Evolutionary conservation across 2,329 filamentous ascomycete species (phyloP), one percentile per base, ranked within the genome.

Genomic region (Cryphonectria radicalis): DNA sequence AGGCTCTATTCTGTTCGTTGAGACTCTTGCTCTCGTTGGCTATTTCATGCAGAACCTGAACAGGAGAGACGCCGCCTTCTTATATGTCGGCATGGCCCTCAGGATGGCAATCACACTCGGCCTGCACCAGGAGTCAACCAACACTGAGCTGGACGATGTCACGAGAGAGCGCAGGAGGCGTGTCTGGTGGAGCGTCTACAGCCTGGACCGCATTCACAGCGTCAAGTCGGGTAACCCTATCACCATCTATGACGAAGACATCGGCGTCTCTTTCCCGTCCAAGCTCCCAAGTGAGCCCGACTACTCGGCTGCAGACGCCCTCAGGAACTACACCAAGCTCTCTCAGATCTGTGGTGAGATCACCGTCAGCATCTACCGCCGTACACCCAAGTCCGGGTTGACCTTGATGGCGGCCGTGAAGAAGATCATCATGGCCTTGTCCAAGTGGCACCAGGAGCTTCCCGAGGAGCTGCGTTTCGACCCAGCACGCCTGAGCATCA

Each of bases 1-100:
- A 66, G 85, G 85, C 0, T 88, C 85, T 0, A 82, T 88, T 1
- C 78, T 86, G 25, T 87, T 86, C 59, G 85, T 88, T 2, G 86
- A 88, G 75, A 85, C 87, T 1, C 78, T 89, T 10, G 84, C 85
- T 11, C 82, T 88, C 63, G 82, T 87, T 1, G 86, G 85, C 19
- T 88, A 88, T 74, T 89, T 87, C 59, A 84, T 89, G 82, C 86
- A 88, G 73, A 88, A 87, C 72, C 80, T 88, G 72, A 88, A 88
- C 74, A 82, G 85, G 0, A 80, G 84, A 28, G 86, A 89, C 76
- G 85, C 86, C 2, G 86, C 87, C 0, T 88, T 86, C 68, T 79
- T 88, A 28, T 88, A 88, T 72, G 83, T 86, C 25, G 86, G 86
- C 10, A 80, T 86, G 55, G 87, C 87, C 4, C 77, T 88, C 37